A percentile compares a stretch with the other conserved stretches of the same genome.
Evolutionary conservation across 768 basidiomycete species (phyloP).

Genomic region (Porphyrellus cyaneotinctus): DNA sequence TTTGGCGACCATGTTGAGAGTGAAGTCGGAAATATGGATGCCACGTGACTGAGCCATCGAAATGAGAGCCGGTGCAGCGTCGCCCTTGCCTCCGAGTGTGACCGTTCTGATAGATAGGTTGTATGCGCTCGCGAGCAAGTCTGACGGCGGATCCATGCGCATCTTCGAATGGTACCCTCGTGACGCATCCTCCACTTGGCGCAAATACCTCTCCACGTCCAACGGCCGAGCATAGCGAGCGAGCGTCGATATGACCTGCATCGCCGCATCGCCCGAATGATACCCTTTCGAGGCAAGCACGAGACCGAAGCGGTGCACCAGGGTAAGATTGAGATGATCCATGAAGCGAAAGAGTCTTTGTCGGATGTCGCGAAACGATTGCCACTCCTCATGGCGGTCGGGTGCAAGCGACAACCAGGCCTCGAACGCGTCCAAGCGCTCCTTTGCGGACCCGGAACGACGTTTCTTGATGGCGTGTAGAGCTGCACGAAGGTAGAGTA

Average conservation of each 20-base stretch:
- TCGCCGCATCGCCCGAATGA: slow-evolving; percentile 9
- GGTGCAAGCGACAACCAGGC: slow-evolving; percentile 46
- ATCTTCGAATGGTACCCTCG: slow-evolving; percentile 7
- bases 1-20: slow-evolving; percentile 34
- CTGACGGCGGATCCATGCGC: slow-evolving; percentile 1
- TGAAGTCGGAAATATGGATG: slow-evolving; percentile 33
- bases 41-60: slow-evolving; percentile 30
- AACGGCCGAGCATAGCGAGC: slow-evolving; percentile 40
- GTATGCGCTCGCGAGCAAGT: slow-evolving; percentile 22
- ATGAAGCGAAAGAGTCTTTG: slow-evolving; percentile 31
- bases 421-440: slow-evolving; percentile 26
- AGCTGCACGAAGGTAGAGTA: slow-evolving; percentile 38
- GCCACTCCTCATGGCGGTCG: slow-evolving; percentile 17
- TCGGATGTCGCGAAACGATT: slow-evolving; percentile 28
- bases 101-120: slow-evolving; percentile 42
- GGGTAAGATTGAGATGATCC: slow-evolving; percentile 30
- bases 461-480: slow-evolving; percentile 26
- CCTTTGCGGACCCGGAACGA: slow-evolving; percentile 12
- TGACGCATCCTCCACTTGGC: slow-evolving; percentile 20
- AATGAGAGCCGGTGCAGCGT: slow-evolving; percentile 45
- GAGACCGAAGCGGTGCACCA: slow-evolving; percentile 42
- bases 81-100: slow-evolving; percentile 34
- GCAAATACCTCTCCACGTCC: slow-evolving; percentile 38
- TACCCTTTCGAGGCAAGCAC: slow-evolving; percentile 49
- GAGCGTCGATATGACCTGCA: slow-evolving; percentile 36